Base-by-base conservation (phyloP, 768 basidiomycete species). In the Phanerochaete sordida region DNA sequence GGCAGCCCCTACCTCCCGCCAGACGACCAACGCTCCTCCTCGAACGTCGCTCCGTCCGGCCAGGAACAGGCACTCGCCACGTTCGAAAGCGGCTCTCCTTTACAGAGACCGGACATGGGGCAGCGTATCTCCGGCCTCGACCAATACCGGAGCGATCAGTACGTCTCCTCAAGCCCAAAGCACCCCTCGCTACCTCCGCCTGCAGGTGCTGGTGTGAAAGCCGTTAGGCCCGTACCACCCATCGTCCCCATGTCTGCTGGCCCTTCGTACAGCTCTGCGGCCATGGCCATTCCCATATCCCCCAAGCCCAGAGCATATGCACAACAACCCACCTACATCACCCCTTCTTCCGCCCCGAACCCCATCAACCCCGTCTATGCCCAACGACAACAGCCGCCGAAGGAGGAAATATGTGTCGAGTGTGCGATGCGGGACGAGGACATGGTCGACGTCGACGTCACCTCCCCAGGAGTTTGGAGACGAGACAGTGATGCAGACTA, bases 391-490 rank as follows among this genome's bases (percentile, higher is more conserved):
- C 77, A 77, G 15, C 83, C 79, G 24, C 77, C 75, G 11, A 86
- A 83, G 64, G 90, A 91, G 66, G 96, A 98, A 72, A 77, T 98
- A 30, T 99, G 96, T 66, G 79, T 97, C 35, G 97, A 98, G 73
- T 99, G 97, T 70, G 90, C 97, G 59, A 98, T 98, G 95, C 87
- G 97, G 31, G 97, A 99, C 73, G 86, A 96, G 69, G 97, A 99
- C 71, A 93, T 99, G 90, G 93, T 88, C 9, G 95, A 97, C 71
- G 93, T 99, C 26, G 84, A 91, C 71, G 97, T 97, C 23, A 83
- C 86, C 2, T 84, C 86, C 28, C 85, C 87, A 11, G 93, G 94
- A 1, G 82, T 90, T 8, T 99, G 97, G 97, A 93, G 91, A 0
- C 81, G 97, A 39, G 88, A 88, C 63, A 95, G 93, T 69, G 96